These are phyloP conservation scores for Sisymbrium altissimum DNA, from an alignment of 345 rosid genomes.

Conservation along the genomic window DNA sequence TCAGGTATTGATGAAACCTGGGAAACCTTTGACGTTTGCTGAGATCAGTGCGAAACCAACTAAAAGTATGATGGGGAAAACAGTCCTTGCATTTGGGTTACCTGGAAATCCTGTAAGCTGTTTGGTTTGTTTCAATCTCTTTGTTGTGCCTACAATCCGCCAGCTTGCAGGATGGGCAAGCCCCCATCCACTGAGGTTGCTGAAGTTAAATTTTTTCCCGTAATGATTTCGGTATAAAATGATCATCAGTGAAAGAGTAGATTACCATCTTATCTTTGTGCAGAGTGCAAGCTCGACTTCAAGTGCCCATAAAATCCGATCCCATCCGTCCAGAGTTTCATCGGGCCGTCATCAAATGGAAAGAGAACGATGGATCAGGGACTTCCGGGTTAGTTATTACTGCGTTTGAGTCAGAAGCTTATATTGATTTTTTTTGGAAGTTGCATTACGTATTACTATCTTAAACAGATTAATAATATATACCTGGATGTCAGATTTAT, in stretches of 20 bases:
- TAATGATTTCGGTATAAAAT: neutral
- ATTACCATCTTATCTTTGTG: slow-evolving; percentile 4
- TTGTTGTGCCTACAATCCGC: slow-evolving; percentile 77
- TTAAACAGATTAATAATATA: slow-evolving; percentile 5
- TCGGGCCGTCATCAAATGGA: slow-evolving; percentile 71
- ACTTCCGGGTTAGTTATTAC: slow-evolving; percentile 60
- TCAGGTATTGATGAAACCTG: slow-evolving; percentile 95
- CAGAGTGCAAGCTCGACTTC: slow-evolving; percentile 76
- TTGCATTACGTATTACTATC: neutral
- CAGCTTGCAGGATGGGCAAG: slow-evolving; percentile 81
- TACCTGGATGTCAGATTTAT: slow-evolving; percentile 58
- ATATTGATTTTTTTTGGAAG: neutral
- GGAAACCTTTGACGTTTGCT: slow-evolving; percentile 91
- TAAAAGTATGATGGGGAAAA: slow-evolving; percentile 34
- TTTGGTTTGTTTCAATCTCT: slow-evolving; percentile 84
- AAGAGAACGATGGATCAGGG: slow-evolving; percentile 82
- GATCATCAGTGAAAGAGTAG: neutral
- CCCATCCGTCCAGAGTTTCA: slow-evolving; percentile 64
- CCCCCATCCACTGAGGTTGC: slow-evolving; percentile 71
- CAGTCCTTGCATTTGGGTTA: slow-evolving; percentile 86
- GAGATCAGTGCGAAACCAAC: slow-evolving; percentile 47
- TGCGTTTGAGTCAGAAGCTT: slow-evolving; percentile 7
- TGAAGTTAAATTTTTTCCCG: slow-evolving; percentile 22
- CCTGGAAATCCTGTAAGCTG: slow-evolving; percentile 99
- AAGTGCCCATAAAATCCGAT: slow-evolving; percentile 66